Conservation (phyloP, 768 basidiomycete genomes). For the Dentipellis sp. region DNA sequence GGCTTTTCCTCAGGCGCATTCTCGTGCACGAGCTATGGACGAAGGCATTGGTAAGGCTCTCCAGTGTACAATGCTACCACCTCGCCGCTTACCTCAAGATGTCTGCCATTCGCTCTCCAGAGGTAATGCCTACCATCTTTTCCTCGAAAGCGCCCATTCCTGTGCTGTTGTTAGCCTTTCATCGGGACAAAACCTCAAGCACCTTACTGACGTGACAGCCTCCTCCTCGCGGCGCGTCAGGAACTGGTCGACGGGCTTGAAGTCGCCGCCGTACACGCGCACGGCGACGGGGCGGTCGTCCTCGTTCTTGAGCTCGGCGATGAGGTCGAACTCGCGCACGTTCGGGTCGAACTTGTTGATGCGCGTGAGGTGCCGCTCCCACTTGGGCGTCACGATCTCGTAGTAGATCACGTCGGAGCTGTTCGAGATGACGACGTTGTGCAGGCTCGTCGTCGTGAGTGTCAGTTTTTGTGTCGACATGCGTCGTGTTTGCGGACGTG, state of each 20-base stretch:
- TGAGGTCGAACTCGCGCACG: constrained; percentile 21
- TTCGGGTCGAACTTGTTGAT: constrained; percentile 24
- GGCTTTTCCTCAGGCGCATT: constrained; percentile 20
- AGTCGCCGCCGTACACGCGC: constrained; percentile 20
- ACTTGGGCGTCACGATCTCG: constrained; percentile 30
- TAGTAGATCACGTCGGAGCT: constrained; percentile 29
- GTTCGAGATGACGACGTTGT: constrained; percentile 30
- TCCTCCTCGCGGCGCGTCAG: constrained; percentile 17
- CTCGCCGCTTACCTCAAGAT: constrained; percentile 14
- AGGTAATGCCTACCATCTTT: constrained; percentile 22
- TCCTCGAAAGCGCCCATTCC: constrained; percentile 17
- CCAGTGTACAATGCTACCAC: not conserved
- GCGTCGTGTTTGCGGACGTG: not conserved
- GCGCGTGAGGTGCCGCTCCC: constrained; percentile 27
- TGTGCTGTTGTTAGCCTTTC: constrained; percentile 2
- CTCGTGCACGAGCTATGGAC: constrained; percentile 22
- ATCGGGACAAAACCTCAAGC: constrained; percentile 4
- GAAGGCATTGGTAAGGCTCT: not conserved
- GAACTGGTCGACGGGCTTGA: constrained; percentile 22
- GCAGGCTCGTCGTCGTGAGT: constrained; percentile 29
- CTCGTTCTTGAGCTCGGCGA: constrained; percentile 25
- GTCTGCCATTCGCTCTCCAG: constrained; percentile 16
- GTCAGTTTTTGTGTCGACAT: constrained; percentile 23
- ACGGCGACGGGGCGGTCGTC: constrained; percentile 20
- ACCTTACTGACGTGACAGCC: constrained; percentile 2